Conservation (phyloP, 768 basidiomycete genomes). For the Phylloporus scabripes region DNA sequence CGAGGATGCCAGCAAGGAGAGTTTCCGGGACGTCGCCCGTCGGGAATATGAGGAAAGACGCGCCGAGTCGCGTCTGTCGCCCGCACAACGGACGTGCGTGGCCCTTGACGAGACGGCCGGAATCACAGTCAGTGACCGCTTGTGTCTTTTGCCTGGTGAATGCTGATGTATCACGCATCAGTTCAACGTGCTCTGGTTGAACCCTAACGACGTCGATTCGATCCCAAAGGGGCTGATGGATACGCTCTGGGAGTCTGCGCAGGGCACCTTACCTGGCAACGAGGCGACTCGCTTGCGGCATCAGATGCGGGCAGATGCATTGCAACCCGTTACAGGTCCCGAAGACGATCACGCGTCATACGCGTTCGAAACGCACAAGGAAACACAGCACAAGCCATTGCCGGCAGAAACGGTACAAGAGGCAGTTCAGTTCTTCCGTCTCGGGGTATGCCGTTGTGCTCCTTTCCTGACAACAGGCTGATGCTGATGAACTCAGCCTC, state of each 20-base stretch:
- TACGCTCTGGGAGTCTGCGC: slow-evolving; percentile 42
- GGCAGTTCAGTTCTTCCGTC: slow-evolving; percentile 57
- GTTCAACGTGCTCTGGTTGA: slow-evolving; percentile 82
- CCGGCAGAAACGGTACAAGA: slow-evolving; percentile 59
- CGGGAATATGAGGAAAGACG: slow-evolving; percentile 72
- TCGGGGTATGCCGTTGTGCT: slow-evolving; percentile 43
- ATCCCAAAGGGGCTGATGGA: slow-evolving; percentile 65
- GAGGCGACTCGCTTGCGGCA: slow-evolving; percentile 49
- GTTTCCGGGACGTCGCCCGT: slow-evolving; percentile 65
- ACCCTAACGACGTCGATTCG: slow-evolving; percentile 56
- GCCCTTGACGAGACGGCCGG: slow-evolving; percentile 72
- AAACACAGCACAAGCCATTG: slow-evolving; percentile 34
- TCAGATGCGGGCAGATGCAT: slow-evolving; percentile 73
- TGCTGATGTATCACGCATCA: slow-evolving; percentile 28
- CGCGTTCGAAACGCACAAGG: slow-evolving; percentile 14
- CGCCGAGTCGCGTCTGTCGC: slow-evolving; percentile 63
- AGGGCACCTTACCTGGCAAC: slow-evolving; percentile 12
- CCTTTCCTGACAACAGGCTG: slow-evolving; percentile 6
- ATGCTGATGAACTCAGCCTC: slow-evolving; percentile 44
- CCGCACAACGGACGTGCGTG: slow-evolving; percentile 68
- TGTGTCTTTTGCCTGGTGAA: neutral
- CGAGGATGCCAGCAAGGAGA: slow-evolving; percentile 46
- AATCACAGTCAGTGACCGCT: slow-evolving; percentile 36
- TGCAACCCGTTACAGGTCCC: slow-evolving; percentile 40
- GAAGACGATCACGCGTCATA: slow-evolving; percentile 34